Percentiles rank a stretch among this genome's conserved stretches.
Conservation (phyloP, 2,329 filamentous ascomycete species). For the Pseudogymnoascus sp. region DNA sequence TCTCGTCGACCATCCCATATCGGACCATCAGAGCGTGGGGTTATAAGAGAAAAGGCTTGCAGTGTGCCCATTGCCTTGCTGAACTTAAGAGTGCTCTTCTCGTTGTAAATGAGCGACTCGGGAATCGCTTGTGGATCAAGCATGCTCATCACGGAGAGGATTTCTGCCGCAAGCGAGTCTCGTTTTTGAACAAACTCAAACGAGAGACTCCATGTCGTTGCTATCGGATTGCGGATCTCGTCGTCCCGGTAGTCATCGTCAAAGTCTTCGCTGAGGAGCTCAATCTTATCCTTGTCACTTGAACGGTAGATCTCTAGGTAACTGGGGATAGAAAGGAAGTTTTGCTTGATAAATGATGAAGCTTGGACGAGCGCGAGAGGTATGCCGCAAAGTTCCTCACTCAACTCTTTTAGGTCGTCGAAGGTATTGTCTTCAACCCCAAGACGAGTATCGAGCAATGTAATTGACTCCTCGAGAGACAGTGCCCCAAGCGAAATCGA, state of each 20-base stretch:
- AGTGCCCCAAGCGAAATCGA: constrained; percentile 23
- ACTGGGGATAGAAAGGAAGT: background rate
- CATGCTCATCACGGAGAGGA: constrained; percentile 32
- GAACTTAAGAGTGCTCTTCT: constrained; percentile 16
- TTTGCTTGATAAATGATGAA: constrained; percentile 31
- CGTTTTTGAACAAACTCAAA: constrained; percentile 29
- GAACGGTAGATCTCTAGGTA: constrained; percentile 13
- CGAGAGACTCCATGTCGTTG: constrained; percentile 32
- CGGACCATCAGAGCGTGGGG: constrained; percentile 13
- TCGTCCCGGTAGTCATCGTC: constrained; percentile 27
- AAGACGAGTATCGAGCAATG: constrained; percentile 21
- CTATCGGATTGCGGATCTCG: constrained; percentile 28
- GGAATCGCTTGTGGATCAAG: constrained; percentile 28
- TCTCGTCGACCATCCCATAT: constrained; percentile 3
- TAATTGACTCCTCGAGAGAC: constrained; percentile 17
- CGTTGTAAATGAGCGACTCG: constrained; percentile 26
- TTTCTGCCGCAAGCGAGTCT: constrained; percentile 29
- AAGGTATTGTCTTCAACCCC: background rate
- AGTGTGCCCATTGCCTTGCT: constrained; percentile 28
- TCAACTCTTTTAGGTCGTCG: constrained; percentile 10
- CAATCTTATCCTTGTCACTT: constrained; percentile 19
- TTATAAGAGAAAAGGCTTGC: constrained; percentile 29
- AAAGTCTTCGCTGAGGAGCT: constrained; percentile 29
- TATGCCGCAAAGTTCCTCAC: constrained; percentile 24
- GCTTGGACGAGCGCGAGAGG: constrained; percentile 33